A percentile compares a stretch with the other conserved stretches of the same genome.
phyloP scores from a whole-genome alignment of 1,284 basidiomycete species.

The Wolfiporia cocos region DNA sequence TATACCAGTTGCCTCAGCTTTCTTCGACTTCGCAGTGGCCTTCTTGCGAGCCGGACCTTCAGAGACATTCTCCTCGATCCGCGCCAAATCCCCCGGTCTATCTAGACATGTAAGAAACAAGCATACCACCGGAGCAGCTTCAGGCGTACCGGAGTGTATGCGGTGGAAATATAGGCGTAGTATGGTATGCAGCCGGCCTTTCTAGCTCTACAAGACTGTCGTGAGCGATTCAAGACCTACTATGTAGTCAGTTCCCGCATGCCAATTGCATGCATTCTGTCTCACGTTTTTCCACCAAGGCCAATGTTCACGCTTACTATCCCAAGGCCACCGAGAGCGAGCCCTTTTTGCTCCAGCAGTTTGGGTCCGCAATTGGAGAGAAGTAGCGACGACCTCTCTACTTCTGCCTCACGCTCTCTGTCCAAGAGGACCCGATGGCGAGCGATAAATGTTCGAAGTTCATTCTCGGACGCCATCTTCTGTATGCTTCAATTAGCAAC shows the following conservation, averaged over 20 bases:
- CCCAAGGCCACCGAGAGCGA: conserved; percentile 73
- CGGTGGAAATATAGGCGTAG: conserved; percentile 68
- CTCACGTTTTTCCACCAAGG: conserved; percentile 86
- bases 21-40: conserved; percentile 34
- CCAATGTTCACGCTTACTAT: conserved; percentile 71
- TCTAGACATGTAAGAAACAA: not conserved
- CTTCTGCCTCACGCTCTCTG: conserved; percentile 76
- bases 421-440: conserved; percentile 67
- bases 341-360: conserved; percentile 82
- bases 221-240: not conserved
- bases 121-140: not conserved
- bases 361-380: conserved; percentile 82
- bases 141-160: conserved; percentile 70
- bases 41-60: conserved; percentile 38
- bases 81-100: conserved; percentile 67
- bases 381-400: conserved; percentile 75
- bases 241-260: conserved; percentile 6
- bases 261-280: conserved; percentile 5
- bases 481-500: too few relatives aligned
- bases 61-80: conserved; percentile 68
- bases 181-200: conserved; percentile 76
- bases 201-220: conserved; percentile 81
- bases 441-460: conserved; percentile 60
- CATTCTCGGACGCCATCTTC: conserved; percentile 31
- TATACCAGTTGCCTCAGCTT: conserved; percentile 30